Evolutionary conservation across 2,329 filamentous ascomycete genomes (phyloP).

Genomic region (Mycosphaerella arachidis): DNA sequence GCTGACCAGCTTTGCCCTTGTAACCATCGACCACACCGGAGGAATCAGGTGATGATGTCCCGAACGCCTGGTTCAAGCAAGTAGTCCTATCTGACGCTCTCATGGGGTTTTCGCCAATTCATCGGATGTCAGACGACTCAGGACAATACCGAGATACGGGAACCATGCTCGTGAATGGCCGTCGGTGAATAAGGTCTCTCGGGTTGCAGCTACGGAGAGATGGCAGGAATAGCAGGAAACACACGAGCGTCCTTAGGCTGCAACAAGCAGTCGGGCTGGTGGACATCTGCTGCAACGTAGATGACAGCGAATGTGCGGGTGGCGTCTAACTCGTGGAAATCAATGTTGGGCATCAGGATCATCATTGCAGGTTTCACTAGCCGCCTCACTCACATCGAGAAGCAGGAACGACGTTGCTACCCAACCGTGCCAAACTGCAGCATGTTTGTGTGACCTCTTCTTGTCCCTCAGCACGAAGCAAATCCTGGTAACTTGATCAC

Average conservation of each 20-base stretch:
- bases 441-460: not conserved
- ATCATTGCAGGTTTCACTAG: not conserved
- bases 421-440: not conserved
- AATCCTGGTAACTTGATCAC: too few species aligned
- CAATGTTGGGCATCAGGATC: not conserved
- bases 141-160: not conserved
- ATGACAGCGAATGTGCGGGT: constrained; percentile 14
- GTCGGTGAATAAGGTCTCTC: not conserved
- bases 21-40: not conserved
- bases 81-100: not conserved
- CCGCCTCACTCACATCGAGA: not conserved
- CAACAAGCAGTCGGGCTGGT: not conserved
- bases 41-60: constrained; percentile 5
- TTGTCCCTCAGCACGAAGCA: not conserved
- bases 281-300: constrained; percentile 1
- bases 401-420: not conserved
- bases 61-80: not conserved
- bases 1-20: constrained; percentile 6
- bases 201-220: too few species aligned
- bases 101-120: not conserved
- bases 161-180: not conserved
- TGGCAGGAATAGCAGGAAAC: too few species aligned
- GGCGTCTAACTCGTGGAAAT: constrained; percentile 12
- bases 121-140: not conserved
- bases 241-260: too few species aligned